A percentile compares a stretch with the other conserved stretches of the same genome.
Evolutionary conservation across 164 flowering plant species (phyloP).

Genomic region (Vitis rupestris): DNA sequence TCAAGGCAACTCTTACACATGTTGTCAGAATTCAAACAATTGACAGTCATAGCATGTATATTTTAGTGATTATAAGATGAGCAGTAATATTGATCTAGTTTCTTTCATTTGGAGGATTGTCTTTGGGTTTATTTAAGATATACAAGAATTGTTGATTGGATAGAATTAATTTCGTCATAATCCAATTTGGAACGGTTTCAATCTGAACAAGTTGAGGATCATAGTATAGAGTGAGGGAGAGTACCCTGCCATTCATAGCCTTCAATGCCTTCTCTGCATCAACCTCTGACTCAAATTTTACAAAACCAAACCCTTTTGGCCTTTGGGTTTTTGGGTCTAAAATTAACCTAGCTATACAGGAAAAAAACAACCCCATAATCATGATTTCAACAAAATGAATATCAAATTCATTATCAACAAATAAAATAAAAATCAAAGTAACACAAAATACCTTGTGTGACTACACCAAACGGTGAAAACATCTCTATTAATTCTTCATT

Average conservation of each 20-base stretch:
- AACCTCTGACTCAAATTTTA: conserved; percentile 49
- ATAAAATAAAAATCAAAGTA: not conserved
- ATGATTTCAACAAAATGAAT: not conserved
- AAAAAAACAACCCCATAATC: not conserved
- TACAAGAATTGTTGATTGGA: too few relatives aligned
- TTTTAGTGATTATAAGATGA: too few relatives aligned
- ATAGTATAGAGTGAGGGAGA: not conserved
- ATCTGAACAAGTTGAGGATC: not conserved
- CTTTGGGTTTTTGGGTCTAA: conserved; percentile 49
- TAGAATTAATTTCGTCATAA: too few relatives aligned
- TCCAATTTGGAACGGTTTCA: too few relatives aligned
- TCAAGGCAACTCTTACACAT: too few relatives aligned
- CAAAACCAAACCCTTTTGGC: conserved; percentile 86
- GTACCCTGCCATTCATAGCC: conserved; percentile 76
- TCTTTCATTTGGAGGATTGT: too few relatives aligned
- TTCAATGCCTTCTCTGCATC: conserved; percentile 70
- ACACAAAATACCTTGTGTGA: conserved; percentile 49
- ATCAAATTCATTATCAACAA: not conserved
- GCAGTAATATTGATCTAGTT: too few relatives aligned
- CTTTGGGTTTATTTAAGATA: too few relatives aligned
- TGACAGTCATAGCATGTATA: too few relatives aligned
- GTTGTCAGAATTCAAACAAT: too few relatives aligned
- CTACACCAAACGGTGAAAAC: conserved; percentile 64
- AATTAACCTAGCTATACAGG: conserved; percentile 53
- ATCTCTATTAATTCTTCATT: conserved; percentile 33